Evolutionary conservation across 208 protist genomes (phyloP).

Genomic region (Acanthamoeba royreba): DNA sequence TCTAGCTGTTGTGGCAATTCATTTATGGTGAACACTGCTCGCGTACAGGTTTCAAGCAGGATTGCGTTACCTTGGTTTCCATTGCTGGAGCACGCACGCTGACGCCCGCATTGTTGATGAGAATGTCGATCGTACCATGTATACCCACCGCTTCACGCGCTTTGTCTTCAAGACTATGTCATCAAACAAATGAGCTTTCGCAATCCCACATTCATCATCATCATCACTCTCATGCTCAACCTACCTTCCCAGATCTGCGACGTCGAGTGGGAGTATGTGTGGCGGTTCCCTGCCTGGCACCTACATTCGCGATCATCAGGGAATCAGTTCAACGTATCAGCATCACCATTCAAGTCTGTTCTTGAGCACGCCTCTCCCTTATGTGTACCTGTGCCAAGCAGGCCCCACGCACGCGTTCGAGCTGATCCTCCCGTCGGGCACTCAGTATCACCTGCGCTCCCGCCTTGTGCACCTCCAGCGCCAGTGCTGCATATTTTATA

Average conservation of each 20-base stretch:
- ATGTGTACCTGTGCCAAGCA: not conserved
- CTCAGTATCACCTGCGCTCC: not conserved
- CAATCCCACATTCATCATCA: too few relatives aligned
- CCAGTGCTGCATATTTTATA: not conserved
- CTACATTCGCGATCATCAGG: too few relatives aligned
- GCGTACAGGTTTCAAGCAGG: not conserved
- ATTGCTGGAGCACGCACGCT: not conserved
- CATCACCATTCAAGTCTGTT: too few relatives aligned
- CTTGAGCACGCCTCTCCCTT: too few relatives aligned
- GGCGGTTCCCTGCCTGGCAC: not conserved
- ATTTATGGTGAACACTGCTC: not conserved
- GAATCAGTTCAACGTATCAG: too few relatives aligned
- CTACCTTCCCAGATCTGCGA: not conserved
- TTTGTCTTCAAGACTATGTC: not conserved
- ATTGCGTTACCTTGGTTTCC: not conserved
- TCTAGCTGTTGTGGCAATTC: not conserved
- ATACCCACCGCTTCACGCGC: not conserved
- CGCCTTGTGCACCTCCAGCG: not conserved
- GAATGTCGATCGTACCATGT: not conserved
- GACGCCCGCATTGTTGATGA: slow-evolving; percentile 34
- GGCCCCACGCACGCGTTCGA: not conserved
- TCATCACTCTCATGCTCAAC: not conserved
- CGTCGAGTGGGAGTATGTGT: not conserved
- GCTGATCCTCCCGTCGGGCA: not conserved
- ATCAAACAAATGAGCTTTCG: too few relatives aligned